Conservation (phyloP, 106 monocot genomes). For the Dendrobium huoshanense region DNA sequence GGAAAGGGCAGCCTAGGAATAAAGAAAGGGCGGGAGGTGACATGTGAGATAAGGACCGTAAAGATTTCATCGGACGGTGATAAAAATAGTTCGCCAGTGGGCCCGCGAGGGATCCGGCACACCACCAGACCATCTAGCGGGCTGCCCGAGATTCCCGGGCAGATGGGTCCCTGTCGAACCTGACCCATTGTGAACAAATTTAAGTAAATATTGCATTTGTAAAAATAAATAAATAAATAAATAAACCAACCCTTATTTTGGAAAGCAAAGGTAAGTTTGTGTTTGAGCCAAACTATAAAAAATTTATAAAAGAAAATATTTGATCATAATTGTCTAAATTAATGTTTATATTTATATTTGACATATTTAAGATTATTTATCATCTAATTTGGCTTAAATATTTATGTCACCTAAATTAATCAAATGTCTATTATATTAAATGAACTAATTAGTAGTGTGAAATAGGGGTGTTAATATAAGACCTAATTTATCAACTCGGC, state of each 20-base stretch:
- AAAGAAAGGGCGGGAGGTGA: slow-evolving; percentile 7
- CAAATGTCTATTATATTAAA: too few species aligned
- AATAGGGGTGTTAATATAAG: too few species aligned
- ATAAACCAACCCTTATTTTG: neutral
- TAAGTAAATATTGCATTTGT: neutral
- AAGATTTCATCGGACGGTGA: neutral
- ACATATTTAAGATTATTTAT: too few species aligned
- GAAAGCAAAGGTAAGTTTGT: neutral
- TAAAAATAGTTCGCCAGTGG: neutral
- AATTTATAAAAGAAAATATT: too few species aligned
- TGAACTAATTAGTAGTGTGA: too few species aligned
- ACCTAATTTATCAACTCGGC: too few species aligned
- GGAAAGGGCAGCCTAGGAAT: neutral
- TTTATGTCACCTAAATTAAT: too few species aligned
- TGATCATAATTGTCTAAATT: too few species aligned
- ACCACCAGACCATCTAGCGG: neutral
- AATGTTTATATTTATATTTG: too few species aligned
- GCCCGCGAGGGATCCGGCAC: neutral
- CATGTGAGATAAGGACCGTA: neutral
- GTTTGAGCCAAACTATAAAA: too few species aligned
- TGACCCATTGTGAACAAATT: slow-evolving; percentile 2
- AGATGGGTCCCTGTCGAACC: slow-evolving; percentile 8
- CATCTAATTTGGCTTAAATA: too few species aligned
- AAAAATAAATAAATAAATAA: neutral
- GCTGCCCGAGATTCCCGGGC: slow-evolving; percentile 12